phyloP scores from a whole-genome alignment of 768 basidiomycete species.

The Galerina sulciceps region DNA sequence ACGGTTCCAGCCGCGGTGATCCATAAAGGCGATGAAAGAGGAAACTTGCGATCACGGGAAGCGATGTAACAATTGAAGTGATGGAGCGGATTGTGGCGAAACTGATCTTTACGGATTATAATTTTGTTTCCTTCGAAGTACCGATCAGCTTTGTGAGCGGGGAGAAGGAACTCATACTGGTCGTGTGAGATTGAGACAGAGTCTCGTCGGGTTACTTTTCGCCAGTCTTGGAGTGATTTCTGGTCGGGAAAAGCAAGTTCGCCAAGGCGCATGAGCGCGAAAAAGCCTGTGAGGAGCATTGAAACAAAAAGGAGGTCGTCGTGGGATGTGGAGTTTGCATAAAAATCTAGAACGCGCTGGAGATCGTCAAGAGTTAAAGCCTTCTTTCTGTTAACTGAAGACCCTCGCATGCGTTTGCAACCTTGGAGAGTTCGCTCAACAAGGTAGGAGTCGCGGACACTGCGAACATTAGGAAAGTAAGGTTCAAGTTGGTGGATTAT shows the following conservation, averaged over 20 bases:
- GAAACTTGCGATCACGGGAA: neutral
- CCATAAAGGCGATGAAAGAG: constrained; percentile 7
- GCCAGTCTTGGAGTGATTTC: constrained; percentile 28
- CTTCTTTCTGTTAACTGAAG: constrained; percentile 26
- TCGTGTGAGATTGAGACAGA: constrained; percentile 22
- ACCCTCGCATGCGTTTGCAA: constrained; percentile 23
- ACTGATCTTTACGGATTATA: neutral
- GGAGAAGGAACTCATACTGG: constrained; percentile 20
- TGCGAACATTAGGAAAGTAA: constrained; percentile 34
- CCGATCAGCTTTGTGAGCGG: neutral
- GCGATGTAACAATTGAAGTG: constrained; percentile 2
- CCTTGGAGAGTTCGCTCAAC: constrained; percentile 35
- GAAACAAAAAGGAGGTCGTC: constrained; percentile 32
- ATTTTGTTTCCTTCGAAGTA: constrained; percentile 8
- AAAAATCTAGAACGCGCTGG: neutral
- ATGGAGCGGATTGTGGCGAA: neutral
- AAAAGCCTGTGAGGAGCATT: constrained; percentile 31
- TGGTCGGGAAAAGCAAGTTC: constrained; percentile 38
- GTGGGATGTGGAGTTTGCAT: constrained; percentile 9
- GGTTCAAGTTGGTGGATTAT: constrained; percentile 40
- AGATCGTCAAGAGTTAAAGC: constrained; percentile 27
- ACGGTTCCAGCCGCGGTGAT: neutral
- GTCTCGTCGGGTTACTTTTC: constrained; percentile 19
- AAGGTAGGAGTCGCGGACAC: constrained; percentile 19
- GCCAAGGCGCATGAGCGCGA: constrained; percentile 34